Conservation (phyloP, 2,329 filamentous ascomycete genomes). For the Calonectria pseudoturangicola region DNA sequence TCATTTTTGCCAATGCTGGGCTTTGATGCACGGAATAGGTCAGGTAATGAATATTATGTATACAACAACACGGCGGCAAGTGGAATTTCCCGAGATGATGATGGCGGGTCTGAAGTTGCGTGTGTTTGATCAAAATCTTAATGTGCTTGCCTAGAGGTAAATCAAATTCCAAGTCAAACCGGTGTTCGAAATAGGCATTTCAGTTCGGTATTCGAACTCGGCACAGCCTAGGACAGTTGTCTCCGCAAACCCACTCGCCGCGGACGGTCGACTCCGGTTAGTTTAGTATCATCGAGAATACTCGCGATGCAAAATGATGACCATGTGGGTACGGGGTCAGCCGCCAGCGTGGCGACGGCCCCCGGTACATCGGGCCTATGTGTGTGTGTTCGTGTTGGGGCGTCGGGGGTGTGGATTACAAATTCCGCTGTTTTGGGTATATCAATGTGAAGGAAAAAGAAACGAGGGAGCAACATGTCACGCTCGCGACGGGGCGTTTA, state of each 20-base stretch:
- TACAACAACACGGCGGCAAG: neutral
- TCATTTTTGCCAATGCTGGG: neutral
- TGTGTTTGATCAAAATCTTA: conserved; percentile 8
- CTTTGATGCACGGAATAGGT: neutral
- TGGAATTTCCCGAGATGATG: conserved; percentile 16
- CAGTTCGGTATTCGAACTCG: neutral
- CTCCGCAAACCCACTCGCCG: neutral
- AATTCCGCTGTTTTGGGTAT: conserved; percentile 16
- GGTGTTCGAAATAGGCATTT: neutral
- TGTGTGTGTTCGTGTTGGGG: neutral
- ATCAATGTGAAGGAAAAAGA: conserved; percentile 14
- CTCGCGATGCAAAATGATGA: neutral
- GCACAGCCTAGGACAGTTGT: neutral
- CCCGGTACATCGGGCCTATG: neutral
- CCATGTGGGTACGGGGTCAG: neutral
- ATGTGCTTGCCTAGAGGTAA: neutral
- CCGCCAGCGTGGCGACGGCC: neutral
- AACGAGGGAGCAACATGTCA: neutral
- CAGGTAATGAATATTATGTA: neutral
- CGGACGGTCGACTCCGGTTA: neutral
- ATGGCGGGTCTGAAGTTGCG: neutral
- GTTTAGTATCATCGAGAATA: neutral
- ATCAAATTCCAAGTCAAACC: neutral
- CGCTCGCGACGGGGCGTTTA: neutral
- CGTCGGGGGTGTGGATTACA: neutral